Conservation (phyloP, 805 yeast genomes). For the Diddensiella transvaalensis region DNA sequence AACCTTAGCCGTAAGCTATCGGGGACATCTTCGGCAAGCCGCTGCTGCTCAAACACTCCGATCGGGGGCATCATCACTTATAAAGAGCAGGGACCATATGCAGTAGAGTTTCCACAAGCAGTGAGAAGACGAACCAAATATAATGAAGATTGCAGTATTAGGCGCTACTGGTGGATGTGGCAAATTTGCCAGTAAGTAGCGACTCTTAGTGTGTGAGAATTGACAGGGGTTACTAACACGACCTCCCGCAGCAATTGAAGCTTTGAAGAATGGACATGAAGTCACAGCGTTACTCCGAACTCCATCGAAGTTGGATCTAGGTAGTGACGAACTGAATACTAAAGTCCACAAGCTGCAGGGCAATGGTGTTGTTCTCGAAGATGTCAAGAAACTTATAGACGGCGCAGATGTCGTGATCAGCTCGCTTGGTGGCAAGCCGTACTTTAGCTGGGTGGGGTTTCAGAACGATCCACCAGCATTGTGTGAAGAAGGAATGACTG, state of each 20-base stretch:
- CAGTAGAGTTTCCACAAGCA: no score
- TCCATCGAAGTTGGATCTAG: conserved; percentile 2
- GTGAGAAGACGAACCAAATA: no score
- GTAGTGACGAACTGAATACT: neutral
- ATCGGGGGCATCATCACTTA: no score
- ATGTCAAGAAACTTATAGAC: conserved; percentile 1
- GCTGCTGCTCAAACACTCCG: no score
- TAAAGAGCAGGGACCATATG: no score
- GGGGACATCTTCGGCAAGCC: no score
- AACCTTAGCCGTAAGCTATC: no score
- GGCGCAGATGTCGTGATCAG: conserved; percentile 6
- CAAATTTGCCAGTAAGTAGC: conserved; percentile 1
- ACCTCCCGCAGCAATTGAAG: conserved; percentile 7
- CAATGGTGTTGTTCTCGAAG: conserved; percentile 5
- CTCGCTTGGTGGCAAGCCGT: conserved; percentile 9
- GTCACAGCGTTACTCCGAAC: conserved; percentile 9
- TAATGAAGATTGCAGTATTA: conserved; percentile 7
- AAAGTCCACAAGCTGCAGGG: conserved; percentile 5
- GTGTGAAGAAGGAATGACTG: conserved; percentile 8
- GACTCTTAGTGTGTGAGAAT: no score
- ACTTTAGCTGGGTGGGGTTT: conserved; percentile 7
- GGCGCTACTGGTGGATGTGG: conserved; percentile 10
- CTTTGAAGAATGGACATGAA: neutral
- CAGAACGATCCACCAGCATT: neutral
- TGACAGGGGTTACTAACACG: no score